These are phyloP conservation scores for Purshia tridentata DNA, from an alignment of 306 rosid species.

Conservation along the genomic window DNA sequence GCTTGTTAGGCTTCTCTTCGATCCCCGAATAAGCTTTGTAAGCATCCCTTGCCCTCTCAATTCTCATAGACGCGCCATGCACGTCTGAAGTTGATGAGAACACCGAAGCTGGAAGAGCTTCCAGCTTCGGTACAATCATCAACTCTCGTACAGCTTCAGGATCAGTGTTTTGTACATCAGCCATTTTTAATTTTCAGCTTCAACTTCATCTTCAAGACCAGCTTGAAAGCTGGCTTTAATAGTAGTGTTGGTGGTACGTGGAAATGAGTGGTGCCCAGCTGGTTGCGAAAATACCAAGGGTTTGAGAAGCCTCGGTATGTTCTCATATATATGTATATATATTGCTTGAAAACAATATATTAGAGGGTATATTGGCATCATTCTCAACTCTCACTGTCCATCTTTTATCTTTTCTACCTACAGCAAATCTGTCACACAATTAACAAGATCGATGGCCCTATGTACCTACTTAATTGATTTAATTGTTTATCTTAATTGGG, in stretches of 20 bases:
- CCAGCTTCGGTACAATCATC: too few species aligned
- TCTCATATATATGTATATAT: not conserved
- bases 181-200: not conserved
- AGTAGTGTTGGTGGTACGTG: not conserved
- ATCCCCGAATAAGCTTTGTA: conserved; percentile 45
- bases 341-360: too few species aligned
- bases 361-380: conserved; percentile 1
- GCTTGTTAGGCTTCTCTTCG: conserved; percentile 52
- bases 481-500: too few species aligned
- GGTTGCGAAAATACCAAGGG: not conserved
- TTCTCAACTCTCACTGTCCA: conserved; percentile 5
- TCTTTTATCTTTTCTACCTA: not conserved
- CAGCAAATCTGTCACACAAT: not conserved
- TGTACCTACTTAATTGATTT: not conserved
- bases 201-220: too few species aligned
- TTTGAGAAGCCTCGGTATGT: conserved; percentile 4
- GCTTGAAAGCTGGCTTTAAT: not conserved
- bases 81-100: conserved; percentile 31
- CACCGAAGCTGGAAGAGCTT: too few species aligned
- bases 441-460: not conserved
- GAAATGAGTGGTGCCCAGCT: not conserved
- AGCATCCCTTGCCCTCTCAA: conserved; percentile 46
- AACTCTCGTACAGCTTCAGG: too few species aligned
- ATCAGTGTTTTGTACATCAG: too few species aligned
- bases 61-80: conserved; percentile 41